A percentile compares a stretch with the other conserved stretches of the same genome.
Evolutionary conservation across 1,139 yeast species (phyloP).

Genomic region (Williopsis jadinii): DNA sequence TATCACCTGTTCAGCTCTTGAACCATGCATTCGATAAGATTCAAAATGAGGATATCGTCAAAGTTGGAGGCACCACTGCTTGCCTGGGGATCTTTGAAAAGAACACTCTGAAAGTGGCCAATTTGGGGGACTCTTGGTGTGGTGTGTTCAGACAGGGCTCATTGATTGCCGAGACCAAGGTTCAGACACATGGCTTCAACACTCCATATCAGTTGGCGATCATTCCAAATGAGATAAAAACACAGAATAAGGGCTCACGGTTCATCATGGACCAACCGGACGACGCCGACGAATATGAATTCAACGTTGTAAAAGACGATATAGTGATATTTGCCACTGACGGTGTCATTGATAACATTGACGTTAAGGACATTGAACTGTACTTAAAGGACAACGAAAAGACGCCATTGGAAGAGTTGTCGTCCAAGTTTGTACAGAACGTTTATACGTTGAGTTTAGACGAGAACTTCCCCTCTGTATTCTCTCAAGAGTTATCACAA

Average conservation of each 20-base stretch:
- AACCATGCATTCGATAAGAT: conserved; percentile 49
- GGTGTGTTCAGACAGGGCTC: conserved; percentile 69
- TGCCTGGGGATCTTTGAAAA: conserved; percentile 71
- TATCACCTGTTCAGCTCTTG: conserved; percentile 46
- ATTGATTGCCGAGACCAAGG: conserved; percentile 59
- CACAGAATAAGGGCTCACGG: conserved; percentile 48
- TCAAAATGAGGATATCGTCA: conserved; percentile 48
- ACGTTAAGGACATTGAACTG: conserved; percentile 63
- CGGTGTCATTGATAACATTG: conserved; percentile 86
- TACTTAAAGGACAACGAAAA: conserved; percentile 45
- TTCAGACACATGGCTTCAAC: conserved; percentile 84
- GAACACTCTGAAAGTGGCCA: conserved; percentile 55
- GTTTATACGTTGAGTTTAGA: conserved; percentile 71
- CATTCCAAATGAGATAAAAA: conserved; percentile 57
- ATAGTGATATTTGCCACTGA: conserved; percentile 84
- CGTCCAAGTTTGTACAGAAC: conserved; percentile 55
- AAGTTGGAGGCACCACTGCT: conserved; percentile 95
- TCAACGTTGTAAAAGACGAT: conserved; percentile 56
- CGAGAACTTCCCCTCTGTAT: conserved; percentile 72
- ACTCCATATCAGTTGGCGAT: conserved; percentile 89
- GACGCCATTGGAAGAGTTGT: conserved; percentile 32
- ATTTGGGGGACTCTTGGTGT: conserved; percentile 94
- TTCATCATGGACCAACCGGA: conserved; percentile 47
- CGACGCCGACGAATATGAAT: conserved; percentile 37
- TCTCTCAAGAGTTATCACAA: conserved; percentile 71